phyloP scores from a whole-genome alignment of 2,329 filamentous ascomycete species.

The Colletotrichum tofieldiae region DNA sequence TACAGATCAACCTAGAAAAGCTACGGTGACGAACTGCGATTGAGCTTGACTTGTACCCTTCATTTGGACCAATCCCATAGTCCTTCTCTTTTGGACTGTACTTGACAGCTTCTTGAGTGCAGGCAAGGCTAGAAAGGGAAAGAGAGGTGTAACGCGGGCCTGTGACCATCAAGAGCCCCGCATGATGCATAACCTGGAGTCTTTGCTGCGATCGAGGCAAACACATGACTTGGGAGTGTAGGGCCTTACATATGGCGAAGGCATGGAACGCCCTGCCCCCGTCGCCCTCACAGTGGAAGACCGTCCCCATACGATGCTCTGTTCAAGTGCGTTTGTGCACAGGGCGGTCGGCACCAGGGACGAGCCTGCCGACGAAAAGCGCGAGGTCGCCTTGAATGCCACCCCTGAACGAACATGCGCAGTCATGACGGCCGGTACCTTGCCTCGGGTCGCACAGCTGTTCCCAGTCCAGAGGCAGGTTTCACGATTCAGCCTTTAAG shows the following conservation, averaged over 20 bases:
- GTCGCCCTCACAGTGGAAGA: background rate
- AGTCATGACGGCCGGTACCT: background rate
- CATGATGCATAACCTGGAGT: background rate
- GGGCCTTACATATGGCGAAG: background rate
- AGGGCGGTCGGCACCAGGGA: constrained; percentile 5
- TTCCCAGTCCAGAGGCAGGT: background rate
- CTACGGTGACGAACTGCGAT: background rate
- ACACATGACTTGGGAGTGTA: background rate
- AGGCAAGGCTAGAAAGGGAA: background rate
- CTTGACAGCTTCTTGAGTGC: background rate
- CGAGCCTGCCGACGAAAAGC: background rate
- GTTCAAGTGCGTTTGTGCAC: background rate
- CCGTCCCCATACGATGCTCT: background rate
- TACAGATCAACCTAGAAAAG: background rate
- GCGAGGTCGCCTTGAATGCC: background rate
- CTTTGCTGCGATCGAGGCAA: background rate
- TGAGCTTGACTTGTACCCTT: background rate
- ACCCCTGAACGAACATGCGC: background rate
- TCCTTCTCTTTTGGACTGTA: background rate
- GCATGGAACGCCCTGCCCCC: background rate
- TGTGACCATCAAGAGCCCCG: background rate
- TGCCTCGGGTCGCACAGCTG: constrained; percentile 3
- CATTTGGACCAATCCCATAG: background rate
- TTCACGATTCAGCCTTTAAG: constrained; percentile 14
- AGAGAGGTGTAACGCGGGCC: background rate